Evolutionary conservation across 1,284 basidiomycete genomes (phyloP), one percentile per base, ranked within the genome.

Genomic region (Rhodotorula glutinis): DNA sequence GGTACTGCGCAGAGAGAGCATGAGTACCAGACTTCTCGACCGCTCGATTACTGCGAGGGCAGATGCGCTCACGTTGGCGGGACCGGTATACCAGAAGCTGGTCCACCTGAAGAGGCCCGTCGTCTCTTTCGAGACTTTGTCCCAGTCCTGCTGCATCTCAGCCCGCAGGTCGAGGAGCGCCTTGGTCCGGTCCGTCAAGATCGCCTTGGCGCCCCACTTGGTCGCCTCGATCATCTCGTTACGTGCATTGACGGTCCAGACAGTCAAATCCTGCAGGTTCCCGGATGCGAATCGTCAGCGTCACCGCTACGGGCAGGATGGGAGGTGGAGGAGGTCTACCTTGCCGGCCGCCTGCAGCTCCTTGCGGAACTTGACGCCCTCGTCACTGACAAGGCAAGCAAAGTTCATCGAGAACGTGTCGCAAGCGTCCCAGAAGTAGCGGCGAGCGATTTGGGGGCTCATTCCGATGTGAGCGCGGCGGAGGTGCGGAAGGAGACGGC

Each of bases 171-270:
- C 83, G 43, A 93, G 81, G 86, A 90, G 92, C 5, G 83, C 85
- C 74, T 85, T 84, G 9, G 92, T 92, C 66, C 81, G 80, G 75
- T 98, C 95, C 8, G 92, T 95, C 70, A 98, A 84, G 73, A 98
- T 90, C 16, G 87, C 92, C 75, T 89, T 86, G 27, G 91, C 89
- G 67, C 86, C 90, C 95, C 93, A 97, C 72, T 92, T 83, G 25
- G 89, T 88, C 67, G 91, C 92, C 85, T 97, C 91, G 82, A 95
- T 89, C 94, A 98, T 97, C 78, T 95, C 88, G 67, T 87, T 86
- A 16, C 87, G 86, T 56, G 88, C 85, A 78, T 98, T 98, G 40
- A 98, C 94, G 0, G 95, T 98, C 96, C 96, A 98, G 17, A 94
- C 91, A 85, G 93, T 33, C 27, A 66, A 38, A 53, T 66, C 57